A percentile compares a stretch with the other conserved stretches of the same genome.
These are phyloP conservation scores for Penicillium bialowiezense DNA, from an alignment of 495 filamentous ascomycete genomes.

Conservation along the genomic window DNA sequence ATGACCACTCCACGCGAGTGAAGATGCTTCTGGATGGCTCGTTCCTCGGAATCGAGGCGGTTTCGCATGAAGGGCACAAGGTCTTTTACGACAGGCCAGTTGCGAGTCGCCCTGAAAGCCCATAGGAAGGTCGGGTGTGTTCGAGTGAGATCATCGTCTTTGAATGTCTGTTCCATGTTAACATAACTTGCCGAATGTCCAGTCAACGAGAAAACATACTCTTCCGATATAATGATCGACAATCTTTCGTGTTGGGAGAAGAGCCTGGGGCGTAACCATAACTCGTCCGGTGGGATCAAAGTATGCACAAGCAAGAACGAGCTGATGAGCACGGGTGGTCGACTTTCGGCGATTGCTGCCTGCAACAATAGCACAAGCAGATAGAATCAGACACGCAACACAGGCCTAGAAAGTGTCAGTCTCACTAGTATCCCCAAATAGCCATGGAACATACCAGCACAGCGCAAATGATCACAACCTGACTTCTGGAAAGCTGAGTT, in stretches of 20 bases:
- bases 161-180: conserved; percentile 48
- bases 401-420: conserved; percentile 44
- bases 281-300: conserved; percentile 74
- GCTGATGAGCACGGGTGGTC: conserved; percentile 67
- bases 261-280: conserved; percentile 75
- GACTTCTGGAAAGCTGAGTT: conserved; percentile 48
- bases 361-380: conserved; percentile 54
- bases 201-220: conserved; percentile 30
- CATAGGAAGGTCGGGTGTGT: conserved; percentile 82
- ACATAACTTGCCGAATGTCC: neutral
- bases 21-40: conserved; percentile 38
- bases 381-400: conserved; percentile 56
- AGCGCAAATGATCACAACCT: conserved; percentile 61
- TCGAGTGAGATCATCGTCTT: conserved; percentile 70
- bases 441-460: conserved; percentile 51
- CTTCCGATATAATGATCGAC: conserved; percentile 73
- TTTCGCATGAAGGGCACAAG: conserved; percentile 67
- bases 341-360: conserved; percentile 53
- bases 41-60: conserved; percentile 47
- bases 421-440: neutral
- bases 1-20: conserved; percentile 29
- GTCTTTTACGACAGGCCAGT: conserved; percentile 67
- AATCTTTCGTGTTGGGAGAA: conserved; percentile 78
- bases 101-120: conserved; percentile 75
- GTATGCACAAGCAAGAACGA: conserved; percentile 71